Percentiles rank a stretch among this genome's conserved stretches.
Evolutionary conservation across 352 stramenopile species (phyloP).

Genomic region (Nothophytophthora sp.): DNA sequence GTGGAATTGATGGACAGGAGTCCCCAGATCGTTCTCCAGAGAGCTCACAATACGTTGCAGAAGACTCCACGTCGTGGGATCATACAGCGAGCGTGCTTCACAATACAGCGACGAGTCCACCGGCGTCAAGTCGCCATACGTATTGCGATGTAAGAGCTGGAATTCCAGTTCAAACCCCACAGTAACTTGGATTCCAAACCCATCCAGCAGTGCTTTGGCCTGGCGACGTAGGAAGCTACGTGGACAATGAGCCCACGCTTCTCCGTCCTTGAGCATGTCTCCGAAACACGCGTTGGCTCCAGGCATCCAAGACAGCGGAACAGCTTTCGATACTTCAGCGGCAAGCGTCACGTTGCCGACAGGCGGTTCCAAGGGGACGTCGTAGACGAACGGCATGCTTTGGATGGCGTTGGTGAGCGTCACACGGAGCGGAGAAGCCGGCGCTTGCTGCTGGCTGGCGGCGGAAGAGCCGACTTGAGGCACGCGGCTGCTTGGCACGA

Average conservation of each 20-base stretch:
- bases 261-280: constrained; percentile 16
- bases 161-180: constrained; percentile 40
- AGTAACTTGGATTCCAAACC: constrained; percentile 3
- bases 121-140: neutral
- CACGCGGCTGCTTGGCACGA: constrained; percentile 17
- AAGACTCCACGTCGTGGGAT: constrained; percentile 14
- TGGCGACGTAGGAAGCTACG: constrained; percentile 25
- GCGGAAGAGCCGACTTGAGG: neutral
- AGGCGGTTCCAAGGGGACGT: constrained; percentile 17
- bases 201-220: neutral
- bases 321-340: neutral
- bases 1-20: constrained; percentile 34
- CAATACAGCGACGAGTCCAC: constrained; percentile 31
- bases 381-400: constrained; percentile 22
- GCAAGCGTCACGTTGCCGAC: constrained; percentile 20
- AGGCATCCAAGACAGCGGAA: constrained; percentile 16
- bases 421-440: no score
- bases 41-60: constrained; percentile 24
- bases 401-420: constrained; percentile 25
- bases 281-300: constrained; percentile 20
- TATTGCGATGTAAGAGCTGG: constrained; percentile 10
- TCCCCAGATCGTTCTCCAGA: constrained; percentile 20
- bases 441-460: no score
- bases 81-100: constrained; percentile 25
- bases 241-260: constrained; percentile 23